phyloP scores from a whole-genome alignment of 257 asterid species.

The Solanum appendiculatum region DNA sequence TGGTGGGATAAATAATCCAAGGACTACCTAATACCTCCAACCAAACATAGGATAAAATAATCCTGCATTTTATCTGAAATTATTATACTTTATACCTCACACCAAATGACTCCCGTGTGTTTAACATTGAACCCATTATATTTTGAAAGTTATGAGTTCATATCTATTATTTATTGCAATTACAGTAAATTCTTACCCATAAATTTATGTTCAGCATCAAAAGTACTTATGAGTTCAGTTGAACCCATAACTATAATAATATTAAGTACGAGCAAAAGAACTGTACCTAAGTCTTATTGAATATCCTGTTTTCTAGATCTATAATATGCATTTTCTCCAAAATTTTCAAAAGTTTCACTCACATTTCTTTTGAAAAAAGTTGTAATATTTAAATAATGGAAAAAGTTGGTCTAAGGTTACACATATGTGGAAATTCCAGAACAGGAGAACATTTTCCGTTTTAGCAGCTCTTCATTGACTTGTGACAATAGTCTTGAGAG shows the following conservation, averaged over 20 bases:
- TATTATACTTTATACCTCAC: no score
- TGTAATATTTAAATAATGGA: neutral
- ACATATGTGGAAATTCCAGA: neutral
- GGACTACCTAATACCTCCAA: no score
- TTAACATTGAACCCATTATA: no score
- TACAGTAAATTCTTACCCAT: fast-evolving
- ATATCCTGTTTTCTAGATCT: neutral
- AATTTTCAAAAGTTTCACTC: neutral
- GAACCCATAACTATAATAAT: no score
- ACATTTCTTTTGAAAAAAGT: neutral
- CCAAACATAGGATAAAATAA: no score
- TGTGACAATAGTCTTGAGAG: neutral
- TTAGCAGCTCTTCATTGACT: neutral
- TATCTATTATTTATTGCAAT: no score
- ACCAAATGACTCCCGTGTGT: no score
- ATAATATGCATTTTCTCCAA: neutral
- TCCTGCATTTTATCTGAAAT: no score
- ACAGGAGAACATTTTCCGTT: neutral
- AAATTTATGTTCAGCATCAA: neutral
- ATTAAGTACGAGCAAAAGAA: neutral
- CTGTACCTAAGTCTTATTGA: neutral
- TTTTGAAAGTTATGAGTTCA: neutral
- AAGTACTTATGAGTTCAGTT: fast-evolving
- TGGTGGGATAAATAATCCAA: no score
- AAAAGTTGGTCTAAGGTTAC: neutral